A percentile compares a stretch with the other conserved stretches of the same genome.
phyloP scores from a whole-genome alignment of 257 asterid genomes.

The Gentiana straminea region DNA sequence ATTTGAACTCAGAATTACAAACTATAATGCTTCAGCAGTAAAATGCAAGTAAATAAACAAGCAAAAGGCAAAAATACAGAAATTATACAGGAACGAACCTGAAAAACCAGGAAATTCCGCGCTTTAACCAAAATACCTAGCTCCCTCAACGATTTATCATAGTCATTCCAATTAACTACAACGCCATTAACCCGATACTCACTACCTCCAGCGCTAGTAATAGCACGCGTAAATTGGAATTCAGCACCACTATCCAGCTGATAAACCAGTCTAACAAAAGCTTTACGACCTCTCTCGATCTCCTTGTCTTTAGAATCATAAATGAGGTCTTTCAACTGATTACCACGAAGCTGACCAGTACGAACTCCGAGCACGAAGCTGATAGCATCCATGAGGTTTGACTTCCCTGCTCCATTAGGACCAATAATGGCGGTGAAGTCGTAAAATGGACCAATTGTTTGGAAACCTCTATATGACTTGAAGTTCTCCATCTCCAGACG shows the following conservation, averaged over 20 bases:
- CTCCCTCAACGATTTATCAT: conserved; percentile 55
- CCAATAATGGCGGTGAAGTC: conserved; percentile 94
- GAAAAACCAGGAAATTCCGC: conserved; percentile 93
- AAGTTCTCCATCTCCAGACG: conserved; percentile 85
- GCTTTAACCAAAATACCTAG: conserved; percentile 91
- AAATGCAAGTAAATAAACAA: background rate
- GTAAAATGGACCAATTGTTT: conserved; percentile 78
- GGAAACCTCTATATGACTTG: conserved; percentile 90
- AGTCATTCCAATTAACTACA: conserved; percentile 69
- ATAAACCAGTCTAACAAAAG: conserved; percentile 70
- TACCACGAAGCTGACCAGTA: conserved; percentile 92
- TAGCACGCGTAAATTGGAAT: conserved; percentile 70
- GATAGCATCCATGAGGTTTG: conserved; percentile 96
- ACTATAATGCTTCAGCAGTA: too few species aligned
- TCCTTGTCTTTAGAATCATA: conserved; percentile 85
- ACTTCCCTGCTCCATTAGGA: conserved; percentile 97
- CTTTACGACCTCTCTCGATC: conserved; percentile 73
- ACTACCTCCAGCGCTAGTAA: conserved; percentile 67
- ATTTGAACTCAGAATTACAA: too few species aligned
- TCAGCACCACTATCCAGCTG: conserved; percentile 56
- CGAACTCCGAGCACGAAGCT: conserved; percentile 98
- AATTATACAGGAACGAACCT: conserved; percentile 28
- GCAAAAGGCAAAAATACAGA: background rate
- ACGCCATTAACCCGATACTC: conserved; percentile 69
- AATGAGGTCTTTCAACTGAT: conserved; percentile 72